A percentile compares a stretch with the other conserved stretches of the same genome.
Evolutionary conservation across 345 rosid genomes (phyloP).

Genomic region (Arabidopsis arenosa): DNA sequence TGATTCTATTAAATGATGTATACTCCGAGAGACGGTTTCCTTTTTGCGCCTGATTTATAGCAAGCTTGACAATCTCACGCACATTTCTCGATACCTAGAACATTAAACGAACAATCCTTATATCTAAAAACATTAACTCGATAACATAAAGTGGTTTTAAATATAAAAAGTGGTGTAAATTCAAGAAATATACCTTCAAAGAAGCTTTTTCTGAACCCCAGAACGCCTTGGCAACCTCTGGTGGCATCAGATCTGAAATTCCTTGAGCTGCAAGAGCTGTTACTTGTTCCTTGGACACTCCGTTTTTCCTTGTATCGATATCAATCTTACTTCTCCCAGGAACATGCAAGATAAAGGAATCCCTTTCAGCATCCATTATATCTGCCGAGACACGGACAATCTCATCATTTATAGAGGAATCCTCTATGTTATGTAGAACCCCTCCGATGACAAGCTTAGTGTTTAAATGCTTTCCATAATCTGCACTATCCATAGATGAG

Average conservation of each 20-base stretch:
- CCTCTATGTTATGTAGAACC: constrained; percentile 80
- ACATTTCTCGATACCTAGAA: constrained; percentile 78
- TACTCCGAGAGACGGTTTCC: constrained; percentile 66
- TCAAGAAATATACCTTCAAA: constrained; percentile 65
- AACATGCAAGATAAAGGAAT: constrained; percentile 77
- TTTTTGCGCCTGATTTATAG: constrained; percentile 76
- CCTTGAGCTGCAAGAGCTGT: constrained; percentile 85
- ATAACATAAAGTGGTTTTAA: constrained; percentile 11
- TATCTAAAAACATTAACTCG: constrained; percentile 5
- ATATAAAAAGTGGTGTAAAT: constrained; percentile 1
- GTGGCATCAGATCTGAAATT: constrained; percentile 90
- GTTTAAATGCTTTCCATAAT: constrained; percentile 63
- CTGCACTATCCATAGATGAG: constrained; percentile 55
- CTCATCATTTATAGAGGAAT: constrained; percentile 68
- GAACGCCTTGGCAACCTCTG: constrained; percentile 86
- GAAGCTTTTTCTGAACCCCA: constrained; percentile 78
- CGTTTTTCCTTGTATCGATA: constrained; percentile 51
- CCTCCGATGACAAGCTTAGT: constrained; percentile 88
- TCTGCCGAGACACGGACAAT: constrained; percentile 74
- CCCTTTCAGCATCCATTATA: constrained; percentile 67
- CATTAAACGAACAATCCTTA: constrained; percentile 23
- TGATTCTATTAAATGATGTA: constrained; percentile 77
- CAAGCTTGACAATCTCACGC: constrained; percentile 86
- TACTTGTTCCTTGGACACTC: constrained; percentile 63
- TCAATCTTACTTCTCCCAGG: constrained; percentile 54